phyloP scores from a whole-genome alignment of 805 yeast genomes.

The Ogataea methylovora region DNA sequence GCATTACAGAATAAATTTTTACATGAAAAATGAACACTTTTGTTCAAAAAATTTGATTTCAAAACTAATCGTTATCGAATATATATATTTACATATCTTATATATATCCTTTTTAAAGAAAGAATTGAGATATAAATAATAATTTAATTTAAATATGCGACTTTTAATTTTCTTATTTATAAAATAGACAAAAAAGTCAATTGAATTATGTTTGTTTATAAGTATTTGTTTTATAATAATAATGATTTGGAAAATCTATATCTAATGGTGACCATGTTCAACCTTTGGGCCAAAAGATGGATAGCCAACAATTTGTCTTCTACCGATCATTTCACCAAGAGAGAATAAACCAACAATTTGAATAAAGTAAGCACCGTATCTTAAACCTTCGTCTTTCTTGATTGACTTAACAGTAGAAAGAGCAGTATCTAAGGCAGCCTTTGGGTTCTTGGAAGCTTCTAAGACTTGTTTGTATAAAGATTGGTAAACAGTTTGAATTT shows the following conservation, averaged over 20 bases:
- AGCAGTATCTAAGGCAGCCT: conserved; percentile 40
- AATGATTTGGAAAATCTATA: background rate
- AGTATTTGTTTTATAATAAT: too few species aligned
- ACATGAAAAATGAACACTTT: too few species aligned
- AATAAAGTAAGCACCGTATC: conserved; percentile 67
- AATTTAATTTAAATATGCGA: too few species aligned
- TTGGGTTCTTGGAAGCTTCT: conserved; percentile 50
- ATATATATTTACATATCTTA: too few species aligned
- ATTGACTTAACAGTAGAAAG: conserved; percentile 31
- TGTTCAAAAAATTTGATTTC: too few species aligned
- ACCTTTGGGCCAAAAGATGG: conserved; percentile 47
- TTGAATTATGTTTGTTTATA: too few species aligned
- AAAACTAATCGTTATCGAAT: too few species aligned
- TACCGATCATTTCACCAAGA: conserved; percentile 92
- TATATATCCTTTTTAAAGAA: too few species aligned
- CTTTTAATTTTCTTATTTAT: too few species aligned
- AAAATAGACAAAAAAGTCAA: too few species aligned
- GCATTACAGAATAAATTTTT: background rate
- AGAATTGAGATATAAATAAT: too few species aligned
- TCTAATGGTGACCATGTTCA: conserved; percentile 26
- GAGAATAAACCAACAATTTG: conserved; percentile 90
- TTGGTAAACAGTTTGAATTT: conserved; percentile 70
- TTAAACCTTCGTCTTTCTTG: conserved; percentile 49
- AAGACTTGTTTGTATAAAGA: conserved; percentile 39
- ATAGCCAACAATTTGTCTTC: conserved; percentile 91